phyloP scores from a whole-genome alignment of 257 asterid species.

The Linderniella brevidens region DNA sequence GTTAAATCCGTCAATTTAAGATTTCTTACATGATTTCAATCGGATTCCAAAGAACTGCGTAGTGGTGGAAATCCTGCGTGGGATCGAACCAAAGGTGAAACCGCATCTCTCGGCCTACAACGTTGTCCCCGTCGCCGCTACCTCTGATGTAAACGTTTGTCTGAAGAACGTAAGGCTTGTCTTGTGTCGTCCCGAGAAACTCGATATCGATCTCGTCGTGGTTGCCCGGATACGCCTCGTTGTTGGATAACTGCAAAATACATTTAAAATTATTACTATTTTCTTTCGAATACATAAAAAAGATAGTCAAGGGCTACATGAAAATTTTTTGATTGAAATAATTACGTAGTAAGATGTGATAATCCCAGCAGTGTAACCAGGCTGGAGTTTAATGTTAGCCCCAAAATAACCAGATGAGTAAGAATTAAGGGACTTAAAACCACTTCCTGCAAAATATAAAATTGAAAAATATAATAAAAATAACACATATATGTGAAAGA shows the following conservation, averaged over 20 bases:
- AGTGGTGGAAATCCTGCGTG: slow-evolving; percentile 51
- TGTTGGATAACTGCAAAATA: slow-evolving; percentile 51
- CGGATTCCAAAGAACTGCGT: slow-evolving; percentile 77
- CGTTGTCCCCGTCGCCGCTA: slow-evolving; percentile 61
- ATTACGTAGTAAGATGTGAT: slow-evolving; percentile 67
- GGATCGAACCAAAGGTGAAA: slow-evolving; percentile 95
- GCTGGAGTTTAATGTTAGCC: slow-evolving; percentile 48
- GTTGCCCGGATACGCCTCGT: slow-evolving; percentile 48
- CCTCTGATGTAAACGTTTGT: slow-evolving; percentile 78
- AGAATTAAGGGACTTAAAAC: slow-evolving; percentile 44
- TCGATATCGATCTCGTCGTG: slow-evolving; percentile 89
- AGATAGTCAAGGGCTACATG: no score
- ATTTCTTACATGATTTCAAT: slow-evolving; percentile 52
- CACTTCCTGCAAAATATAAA: slow-evolving; percentile 74
- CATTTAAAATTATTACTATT: no score
- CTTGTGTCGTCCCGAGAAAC: slow-evolving; percentile 57
- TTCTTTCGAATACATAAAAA: no score
- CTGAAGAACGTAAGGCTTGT: slow-evolving; percentile 61
- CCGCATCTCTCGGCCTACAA: slow-evolving; percentile 69
- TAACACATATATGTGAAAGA: not conserved
- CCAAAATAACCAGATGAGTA: slow-evolving; percentile 68
- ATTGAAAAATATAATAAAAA: no score
- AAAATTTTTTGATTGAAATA: not conserved
- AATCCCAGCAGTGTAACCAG: slow-evolving; percentile 79
- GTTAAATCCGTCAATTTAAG: not conserved